Base-by-base conservation (phyloP, 2,329 filamentous ascomycete species). In the Stachybotrys echinatus region DNA sequence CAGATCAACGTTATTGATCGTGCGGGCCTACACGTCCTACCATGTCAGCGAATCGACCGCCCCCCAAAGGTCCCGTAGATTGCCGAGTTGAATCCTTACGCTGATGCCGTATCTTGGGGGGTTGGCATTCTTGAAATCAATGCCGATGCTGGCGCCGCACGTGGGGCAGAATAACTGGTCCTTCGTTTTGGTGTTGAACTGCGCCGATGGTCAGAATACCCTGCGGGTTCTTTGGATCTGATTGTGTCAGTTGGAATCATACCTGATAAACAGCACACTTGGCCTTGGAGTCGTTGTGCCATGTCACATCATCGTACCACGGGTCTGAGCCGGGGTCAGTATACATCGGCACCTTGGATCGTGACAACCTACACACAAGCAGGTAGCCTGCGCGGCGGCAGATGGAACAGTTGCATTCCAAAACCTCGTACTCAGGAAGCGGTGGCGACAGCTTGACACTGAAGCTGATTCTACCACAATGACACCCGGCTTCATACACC, bases 321-420 rank as follows among this genome's bases (percentile, higher is more conserved):
- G 72, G 69, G 53, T 76, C 72, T 74, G 14, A 14, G 12, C 22
- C 14, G 23, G n/a, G n/a, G 39, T 54, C 20, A 40, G 38, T 56
- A 20, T 23, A 38, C 21, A n/a, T 10, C 17, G 19, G 7, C 27
- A 20, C 6, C 20, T 1, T 3, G 10, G 38, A n/a, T 43, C 23
- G 22, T 23, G 42, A 45, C 17, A 2, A 63, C 67, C 51, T 58
- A 74, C 72, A 77, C 42, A 79, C 66, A 23, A 80, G 65, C 21
- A 80, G 64, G 51, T 79, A 79, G 0, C 77, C 78, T 34, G 73
- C 69, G n/a, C 74, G 68, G 1, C 64, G 60, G 58, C 77, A 81
- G 50, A 74, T 74, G 34, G 77, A 80, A 61, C 79, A 81, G 57
- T 74, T 77, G 67, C 79, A 81, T 19, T 70, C 59, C n/a, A 74